phyloP scores from a whole-genome alignment of 2,329 filamentous ascomycete species.

The Clarireedia paspali region DNA sequence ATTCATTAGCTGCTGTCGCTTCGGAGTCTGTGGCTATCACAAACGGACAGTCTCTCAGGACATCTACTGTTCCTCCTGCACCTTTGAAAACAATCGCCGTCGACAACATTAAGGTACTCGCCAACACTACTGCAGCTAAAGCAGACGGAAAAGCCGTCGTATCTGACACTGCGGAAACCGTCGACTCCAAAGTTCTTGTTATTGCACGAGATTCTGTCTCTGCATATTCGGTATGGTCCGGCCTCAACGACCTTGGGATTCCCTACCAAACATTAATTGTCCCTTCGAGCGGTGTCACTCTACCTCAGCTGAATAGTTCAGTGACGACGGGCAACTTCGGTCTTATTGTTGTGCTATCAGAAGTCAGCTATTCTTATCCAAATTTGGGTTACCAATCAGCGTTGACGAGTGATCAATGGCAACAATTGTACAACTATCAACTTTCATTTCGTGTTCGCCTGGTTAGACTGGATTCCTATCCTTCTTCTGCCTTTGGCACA shows the following conservation, averaged over 20 bases:
- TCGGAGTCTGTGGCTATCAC: conserved; percentile 5
- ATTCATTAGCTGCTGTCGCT: not conserved
- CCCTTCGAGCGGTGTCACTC: conserved; percentile 39
- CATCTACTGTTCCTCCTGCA: not conserved
- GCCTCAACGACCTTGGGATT: conserved; percentile 53
- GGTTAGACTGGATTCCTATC: conserved; percentile 52
- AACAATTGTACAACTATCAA: conserved; percentile 49
- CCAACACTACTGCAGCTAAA: conserved; percentile 6
- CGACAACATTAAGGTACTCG: not conserved
- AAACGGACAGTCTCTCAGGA: conserved; percentile 4
- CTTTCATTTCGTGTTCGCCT: conserved; percentile 48
- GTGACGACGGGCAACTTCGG: conserved; percentile 47
- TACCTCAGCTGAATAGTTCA: conserved; percentile 42
- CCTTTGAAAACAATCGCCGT: conserved; percentile 1
- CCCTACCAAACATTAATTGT: conserved; percentile 47
- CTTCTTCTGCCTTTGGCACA: conserved; percentile 40
- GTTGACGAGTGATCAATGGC: conserved; percentile 49
- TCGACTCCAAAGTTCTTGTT: conserved; percentile 43
- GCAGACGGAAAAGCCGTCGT: not conserved
- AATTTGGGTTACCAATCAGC: conserved; percentile 13
- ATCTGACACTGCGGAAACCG: conserved; percentile 8
- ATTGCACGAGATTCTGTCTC: conserved; percentile 44
- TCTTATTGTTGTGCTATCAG: conserved; percentile 36
- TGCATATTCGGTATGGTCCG: conserved; percentile 42
- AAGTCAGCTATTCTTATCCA: conserved; percentile 34